Evolutionary conservation across 305 asterid genomes (phyloP).

Genomic region (Fraxinus ornus): DNA sequence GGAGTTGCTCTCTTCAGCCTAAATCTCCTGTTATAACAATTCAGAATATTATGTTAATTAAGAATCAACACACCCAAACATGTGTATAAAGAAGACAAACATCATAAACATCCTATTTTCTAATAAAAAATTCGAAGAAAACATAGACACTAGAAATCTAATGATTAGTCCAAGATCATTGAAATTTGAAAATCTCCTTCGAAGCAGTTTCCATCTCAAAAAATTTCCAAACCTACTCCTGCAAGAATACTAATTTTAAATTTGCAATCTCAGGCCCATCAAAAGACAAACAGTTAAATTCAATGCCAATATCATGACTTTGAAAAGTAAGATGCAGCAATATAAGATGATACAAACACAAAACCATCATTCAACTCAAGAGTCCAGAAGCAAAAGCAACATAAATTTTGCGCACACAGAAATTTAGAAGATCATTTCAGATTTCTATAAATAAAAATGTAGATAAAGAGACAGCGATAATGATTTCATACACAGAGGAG

Average conservation of each 20-base stretch:
- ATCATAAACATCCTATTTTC: neutral
- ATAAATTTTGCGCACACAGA: neutral
- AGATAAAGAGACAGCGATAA: constrained; percentile 5
- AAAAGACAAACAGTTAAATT: neutral
- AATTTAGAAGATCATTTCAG: neutral
- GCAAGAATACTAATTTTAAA: neutral
- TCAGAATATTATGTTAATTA: neutral
- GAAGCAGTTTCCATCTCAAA: neutral
- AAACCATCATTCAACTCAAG: neutral
- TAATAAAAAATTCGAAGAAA: neutral
- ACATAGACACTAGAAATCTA: neutral
- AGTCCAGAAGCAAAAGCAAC: neutral
- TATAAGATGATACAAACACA: neutral
- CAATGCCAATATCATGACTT: neutral
- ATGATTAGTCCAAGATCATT: neutral
- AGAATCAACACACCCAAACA: neutral
- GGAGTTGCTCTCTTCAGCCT: neutral
- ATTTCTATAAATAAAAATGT: neutral
- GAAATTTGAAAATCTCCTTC: neutral
- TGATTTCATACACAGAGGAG: constrained; percentile 54
- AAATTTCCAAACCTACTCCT: neutral
- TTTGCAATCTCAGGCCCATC: neutral
- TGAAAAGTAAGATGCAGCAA: neutral
- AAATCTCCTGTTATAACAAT: neutral
- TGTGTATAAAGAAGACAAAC: neutral